Evolutionary conservation across 768 basidiomycete species (phyloP).

Genomic region (Macrocybe gigantea): DNA sequence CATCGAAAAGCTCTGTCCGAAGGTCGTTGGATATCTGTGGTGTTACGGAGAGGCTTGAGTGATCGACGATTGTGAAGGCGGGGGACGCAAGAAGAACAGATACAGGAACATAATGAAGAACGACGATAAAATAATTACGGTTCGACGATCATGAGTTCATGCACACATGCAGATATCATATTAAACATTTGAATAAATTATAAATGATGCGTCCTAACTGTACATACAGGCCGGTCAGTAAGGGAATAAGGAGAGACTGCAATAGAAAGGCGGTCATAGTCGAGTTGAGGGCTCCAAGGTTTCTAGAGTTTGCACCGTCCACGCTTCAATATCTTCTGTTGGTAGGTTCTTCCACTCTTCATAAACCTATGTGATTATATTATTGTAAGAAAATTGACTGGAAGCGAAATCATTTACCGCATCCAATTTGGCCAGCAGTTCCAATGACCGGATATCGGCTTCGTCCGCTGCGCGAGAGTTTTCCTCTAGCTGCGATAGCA

Average conservation of each 20-base stretch:
- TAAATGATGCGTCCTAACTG: too few species aligned
- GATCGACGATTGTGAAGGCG: slow-evolving; percentile 48
- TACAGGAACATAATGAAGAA: slow-evolving; percentile 35
- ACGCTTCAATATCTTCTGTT: slow-evolving; percentile 54
- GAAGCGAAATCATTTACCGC: slow-evolving; percentile 29
- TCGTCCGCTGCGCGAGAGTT: slow-evolving; percentile 39
- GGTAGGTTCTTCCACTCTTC: slow-evolving; percentile 51
- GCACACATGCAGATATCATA: too few species aligned
- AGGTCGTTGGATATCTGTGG: slow-evolving; percentile 90
- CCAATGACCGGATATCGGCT: slow-evolving; percentile 37
- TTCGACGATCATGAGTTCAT: too few species aligned
- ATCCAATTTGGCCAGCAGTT: slow-evolving; percentile 49
- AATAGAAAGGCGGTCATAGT: slow-evolving; percentile 10
- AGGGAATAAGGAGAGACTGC: neutral
- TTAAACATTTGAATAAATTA: too few species aligned
- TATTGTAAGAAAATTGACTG: neutral
- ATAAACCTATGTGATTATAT: slow-evolving; percentile 30
- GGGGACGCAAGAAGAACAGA: slow-evolving; percentile 85
- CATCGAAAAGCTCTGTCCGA: slow-evolving; percentile 65
- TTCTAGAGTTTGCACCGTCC: slow-evolving; percentile 46
- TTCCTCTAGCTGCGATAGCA: slow-evolving; percentile 43
- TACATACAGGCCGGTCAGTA: neutral
- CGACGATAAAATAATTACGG: too few species aligned
- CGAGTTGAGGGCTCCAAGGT: slow-evolving; percentile 27
- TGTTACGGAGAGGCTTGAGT: slow-evolving; percentile 51